phyloP scores from a whole-genome alignment of 805 yeast genomes.

The Myxozyma geophila region DNA sequence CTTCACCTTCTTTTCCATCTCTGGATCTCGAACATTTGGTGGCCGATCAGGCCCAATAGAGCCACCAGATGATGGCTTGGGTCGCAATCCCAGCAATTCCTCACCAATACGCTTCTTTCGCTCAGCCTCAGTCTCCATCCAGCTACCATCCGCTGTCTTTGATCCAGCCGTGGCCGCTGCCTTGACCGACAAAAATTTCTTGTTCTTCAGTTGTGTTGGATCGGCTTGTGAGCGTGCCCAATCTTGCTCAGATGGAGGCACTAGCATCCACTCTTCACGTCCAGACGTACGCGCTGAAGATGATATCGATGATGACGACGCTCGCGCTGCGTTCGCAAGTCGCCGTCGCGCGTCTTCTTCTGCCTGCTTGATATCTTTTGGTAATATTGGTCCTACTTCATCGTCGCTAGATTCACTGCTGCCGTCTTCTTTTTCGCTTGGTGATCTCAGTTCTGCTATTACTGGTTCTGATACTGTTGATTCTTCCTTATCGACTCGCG shows the following conservation, averaged over 20 bases:
- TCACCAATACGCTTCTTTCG: constrained; percentile 36
- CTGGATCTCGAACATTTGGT: constrained; percentile 18
- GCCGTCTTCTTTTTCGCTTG: not conserved
- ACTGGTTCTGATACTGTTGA: not conserved
- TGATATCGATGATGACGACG: not conserved
- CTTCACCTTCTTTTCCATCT: constrained; percentile 28
- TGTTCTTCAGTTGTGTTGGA: constrained; percentile 30
- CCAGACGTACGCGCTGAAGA: constrained; percentile 1
- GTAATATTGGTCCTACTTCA: constrained; percentile 25
- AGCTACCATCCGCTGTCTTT: constrained; percentile 23
- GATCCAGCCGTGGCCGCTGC: constrained; percentile 13
- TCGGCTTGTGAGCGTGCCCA: constrained; percentile 36
- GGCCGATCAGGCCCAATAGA: constrained; percentile 17
- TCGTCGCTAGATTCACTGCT: constrained; percentile 15
- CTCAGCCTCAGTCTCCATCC: constrained; percentile 37
- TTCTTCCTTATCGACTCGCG: not conserved
- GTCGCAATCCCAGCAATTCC: constrained; percentile 37
- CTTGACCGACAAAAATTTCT: constrained; percentile 31
- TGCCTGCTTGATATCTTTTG: constrained; percentile 7
- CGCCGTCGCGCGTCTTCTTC: constrained; percentile 36
- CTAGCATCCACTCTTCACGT: constrained; percentile 40
- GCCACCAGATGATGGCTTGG: constrained; percentile 1
- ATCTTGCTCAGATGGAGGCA: constrained; percentile 36
- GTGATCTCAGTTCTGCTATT: not conserved
- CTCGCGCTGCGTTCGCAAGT: constrained; percentile 14